Conservation (phyloP, 2,329 filamentous ascomycete species). For the Fusarium denticulatum region DNA sequence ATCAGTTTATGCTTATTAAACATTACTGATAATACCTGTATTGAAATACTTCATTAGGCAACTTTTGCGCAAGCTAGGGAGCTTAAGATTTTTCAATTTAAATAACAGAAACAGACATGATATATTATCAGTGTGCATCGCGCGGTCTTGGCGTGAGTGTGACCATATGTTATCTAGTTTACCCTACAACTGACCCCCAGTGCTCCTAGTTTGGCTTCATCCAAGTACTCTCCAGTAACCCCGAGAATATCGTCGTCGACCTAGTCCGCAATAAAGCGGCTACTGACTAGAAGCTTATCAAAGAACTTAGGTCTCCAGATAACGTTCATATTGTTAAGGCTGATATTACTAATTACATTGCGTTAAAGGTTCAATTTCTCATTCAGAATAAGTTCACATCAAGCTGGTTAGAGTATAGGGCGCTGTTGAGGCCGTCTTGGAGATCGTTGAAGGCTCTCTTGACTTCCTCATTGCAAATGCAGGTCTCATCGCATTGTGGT, state of each 20-base stretch:
- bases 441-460: not conserved
- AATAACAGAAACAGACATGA: too few species aligned
- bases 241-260: not conserved
- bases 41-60: too few species aligned
- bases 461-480: not conserved
- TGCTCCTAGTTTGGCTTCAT: not conserved
- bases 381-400: accelerated
- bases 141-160: not conserved
- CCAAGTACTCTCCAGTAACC: not conserved
- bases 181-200: not conserved
- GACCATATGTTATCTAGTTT: accelerated
- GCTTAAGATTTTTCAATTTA: too few species aligned
- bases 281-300: not conserved
- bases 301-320: not conserved
- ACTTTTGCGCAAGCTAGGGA: not conserved
- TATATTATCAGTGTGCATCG: not conserved
- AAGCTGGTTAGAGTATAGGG: accelerated
- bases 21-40: not conserved
- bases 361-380: not conserved
- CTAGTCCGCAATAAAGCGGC: not conserved
- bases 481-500: not conserved
- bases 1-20: too few species aligned
- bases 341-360: not conserved
- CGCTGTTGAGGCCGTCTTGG: not conserved
- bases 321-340: not conserved